phyloP scores from a whole-genome alignment of 306 rosid genomes.

The Canavalia ensiformis region DNA sequence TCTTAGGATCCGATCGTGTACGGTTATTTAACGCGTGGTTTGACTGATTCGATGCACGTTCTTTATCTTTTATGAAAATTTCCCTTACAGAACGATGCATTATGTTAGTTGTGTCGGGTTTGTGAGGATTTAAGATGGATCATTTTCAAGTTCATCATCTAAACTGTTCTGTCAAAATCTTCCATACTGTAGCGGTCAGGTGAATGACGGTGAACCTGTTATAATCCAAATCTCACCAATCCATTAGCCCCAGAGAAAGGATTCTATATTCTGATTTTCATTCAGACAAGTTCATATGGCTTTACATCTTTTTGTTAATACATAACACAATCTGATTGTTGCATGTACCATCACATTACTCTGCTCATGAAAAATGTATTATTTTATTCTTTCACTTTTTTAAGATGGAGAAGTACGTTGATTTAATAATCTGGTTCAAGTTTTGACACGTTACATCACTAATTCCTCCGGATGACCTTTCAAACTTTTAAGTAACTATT shows the following conservation, averaged over 20 bases:
- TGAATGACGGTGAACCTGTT: conserved; percentile 1
- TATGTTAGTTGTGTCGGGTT: too few relatives aligned
- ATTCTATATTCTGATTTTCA: conserved; percentile 10
- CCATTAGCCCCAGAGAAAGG: conserved; percentile 2
- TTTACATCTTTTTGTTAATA: not conserved
- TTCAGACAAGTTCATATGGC: not conserved
- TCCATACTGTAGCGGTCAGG: not conserved
- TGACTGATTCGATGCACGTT: too few relatives aligned
- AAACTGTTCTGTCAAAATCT: not conserved
- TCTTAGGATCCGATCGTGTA: not conserved
- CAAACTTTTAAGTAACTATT: not conserved
- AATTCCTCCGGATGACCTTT: not conserved
- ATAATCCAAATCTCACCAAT: not conserved
- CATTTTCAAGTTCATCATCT: too few relatives aligned
- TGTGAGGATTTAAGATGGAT: too few relatives aligned
- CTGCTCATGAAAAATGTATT: not conserved
- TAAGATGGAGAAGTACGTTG: not conserved
- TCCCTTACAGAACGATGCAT: too few relatives aligned
- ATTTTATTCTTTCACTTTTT: not conserved
- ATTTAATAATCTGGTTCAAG: not conserved
- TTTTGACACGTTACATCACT: conserved; percentile 1
- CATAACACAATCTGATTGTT: not conserved
- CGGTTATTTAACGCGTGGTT: not conserved
- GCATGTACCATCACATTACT: not conserved
- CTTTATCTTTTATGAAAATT: too few relatives aligned